phyloP scores from a whole-genome alignment of 176 grass and related monocot genomes.

The Otatea glauca region DNA sequence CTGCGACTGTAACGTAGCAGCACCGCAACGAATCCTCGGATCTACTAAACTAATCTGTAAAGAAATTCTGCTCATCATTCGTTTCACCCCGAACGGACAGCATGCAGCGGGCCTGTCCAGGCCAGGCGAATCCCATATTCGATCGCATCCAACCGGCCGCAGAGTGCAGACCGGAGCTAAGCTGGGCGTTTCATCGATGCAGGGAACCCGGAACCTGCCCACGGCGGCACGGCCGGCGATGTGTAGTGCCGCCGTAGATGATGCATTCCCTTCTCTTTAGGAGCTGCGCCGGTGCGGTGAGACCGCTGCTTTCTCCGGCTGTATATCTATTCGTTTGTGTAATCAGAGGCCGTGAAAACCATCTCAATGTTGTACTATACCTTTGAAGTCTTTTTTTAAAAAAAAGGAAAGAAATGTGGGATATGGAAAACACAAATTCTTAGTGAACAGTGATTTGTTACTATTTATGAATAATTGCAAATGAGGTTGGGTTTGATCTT shows the following conservation, averaged over 20 bases:
- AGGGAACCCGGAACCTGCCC: slow-evolving; percentile 19
- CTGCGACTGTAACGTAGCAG: no score
- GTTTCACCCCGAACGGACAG: not conserved
- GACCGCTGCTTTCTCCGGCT: not conserved
- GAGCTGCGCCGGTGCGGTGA: not conserved
- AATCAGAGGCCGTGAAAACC: not conserved
- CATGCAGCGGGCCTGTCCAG: slow-evolving; percentile 15
- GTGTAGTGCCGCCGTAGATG: not conserved
- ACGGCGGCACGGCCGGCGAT: not conserved
- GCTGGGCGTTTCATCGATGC: not conserved
- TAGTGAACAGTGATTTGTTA: no score
- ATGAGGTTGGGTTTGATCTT: no score
- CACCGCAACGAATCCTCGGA: not conserved
- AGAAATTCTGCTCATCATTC: not conserved
- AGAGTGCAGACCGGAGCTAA: not conserved
- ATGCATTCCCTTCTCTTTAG: not conserved
- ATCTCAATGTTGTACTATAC: no score
- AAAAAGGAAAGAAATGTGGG: no score
- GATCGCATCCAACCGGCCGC: not conserved
- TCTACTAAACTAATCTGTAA: not conserved
- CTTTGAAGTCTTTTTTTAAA: no score
- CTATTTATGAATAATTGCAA: no score
- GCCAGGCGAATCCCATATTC: not conserved
- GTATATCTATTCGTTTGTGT: slow-evolving; percentile 8
- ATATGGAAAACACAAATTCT: no score